Conservation (phyloP, 2,329 filamentous ascomycete species). For the Aspergillus sergii region DNA sequence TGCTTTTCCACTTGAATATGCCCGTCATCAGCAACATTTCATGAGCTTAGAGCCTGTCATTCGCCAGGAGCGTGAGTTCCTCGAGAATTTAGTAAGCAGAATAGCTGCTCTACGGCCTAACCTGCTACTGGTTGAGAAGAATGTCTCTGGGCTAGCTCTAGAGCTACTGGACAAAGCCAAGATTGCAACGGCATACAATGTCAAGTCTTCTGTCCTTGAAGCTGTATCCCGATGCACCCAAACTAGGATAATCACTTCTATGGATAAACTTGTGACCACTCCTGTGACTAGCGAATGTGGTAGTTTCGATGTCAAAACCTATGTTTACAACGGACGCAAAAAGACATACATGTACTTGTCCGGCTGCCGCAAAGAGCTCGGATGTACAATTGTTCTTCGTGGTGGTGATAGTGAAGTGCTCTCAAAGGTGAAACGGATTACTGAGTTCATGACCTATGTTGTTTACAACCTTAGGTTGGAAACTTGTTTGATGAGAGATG, state of each 20-base stretch:
- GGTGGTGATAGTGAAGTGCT: slow-evolving; percentile 74
- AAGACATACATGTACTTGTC: slow-evolving; percentile 97
- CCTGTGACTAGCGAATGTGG: slow-evolving; percentile 76
- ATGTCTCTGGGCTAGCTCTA: slow-evolving; percentile 87
- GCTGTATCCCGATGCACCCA: slow-evolving; percentile 91
- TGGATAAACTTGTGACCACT: slow-evolving; percentile 85
- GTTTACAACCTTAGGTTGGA: slow-evolving; percentile 97
- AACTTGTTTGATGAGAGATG: slow-evolving; percentile 89
- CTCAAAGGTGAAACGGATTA: slow-evolving; percentile 83
- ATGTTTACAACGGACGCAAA: slow-evolving; percentile 78
- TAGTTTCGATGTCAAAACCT: slow-evolving; percentile 94
- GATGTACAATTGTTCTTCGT: slow-evolving; percentile 90
- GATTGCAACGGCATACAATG: slow-evolving; percentile 93
- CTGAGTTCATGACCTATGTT: slow-evolving; percentile 98
- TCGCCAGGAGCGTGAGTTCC: slow-evolving; percentile 91
- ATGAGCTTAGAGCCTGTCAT: slow-evolving; percentile 98
- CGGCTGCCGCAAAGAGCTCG: slow-evolving; percentile 84
- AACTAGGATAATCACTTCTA: slow-evolving; percentile 88
- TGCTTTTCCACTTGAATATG: slow-evolving; percentile 94
- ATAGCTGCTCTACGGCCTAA: slow-evolving; percentile 85
- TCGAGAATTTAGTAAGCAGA: slow-evolving; percentile 86
- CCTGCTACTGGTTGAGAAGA: slow-evolving; percentile 86
- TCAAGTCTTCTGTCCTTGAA: slow-evolving; percentile 93
- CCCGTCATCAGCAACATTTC: slow-evolving; percentile 88
- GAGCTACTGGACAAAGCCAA: slow-evolving; percentile 85